A percentile compares a stretch with the other conserved stretches of the same genome.
phyloP scores from a whole-genome alignment of 2,329 filamentous ascomycete species.

The Monosporascus sp. region DNA sequence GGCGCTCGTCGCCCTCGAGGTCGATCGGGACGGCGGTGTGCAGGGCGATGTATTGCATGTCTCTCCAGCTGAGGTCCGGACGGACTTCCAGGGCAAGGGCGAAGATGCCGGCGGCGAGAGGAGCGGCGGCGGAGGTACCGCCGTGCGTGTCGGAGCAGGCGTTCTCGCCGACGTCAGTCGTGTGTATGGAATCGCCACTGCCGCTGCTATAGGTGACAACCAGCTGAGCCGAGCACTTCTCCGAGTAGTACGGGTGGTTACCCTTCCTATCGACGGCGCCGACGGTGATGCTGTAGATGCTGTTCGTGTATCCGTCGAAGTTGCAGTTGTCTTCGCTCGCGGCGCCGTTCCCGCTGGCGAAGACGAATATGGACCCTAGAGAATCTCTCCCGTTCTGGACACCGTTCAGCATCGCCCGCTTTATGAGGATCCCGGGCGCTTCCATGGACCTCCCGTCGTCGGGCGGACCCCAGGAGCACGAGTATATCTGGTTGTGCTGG shows the following conservation, averaged over 20 bases:
- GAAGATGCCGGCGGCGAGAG: constrained; percentile 86
- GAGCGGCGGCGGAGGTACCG: constrained; percentile 91
- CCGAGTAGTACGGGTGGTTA: constrained; percentile 90
- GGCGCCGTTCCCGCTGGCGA: constrained; percentile 93
- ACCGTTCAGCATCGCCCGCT: constrained; percentile 84
- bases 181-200: constrained; percentile 85
- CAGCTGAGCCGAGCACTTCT: constrained; percentile 90
- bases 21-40: constrained; percentile 79
- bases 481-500: constrained; percentile 93
- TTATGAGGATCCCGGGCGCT: constrained; percentile 81
- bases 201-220: constrained; percentile 97
- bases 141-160: constrained; percentile 78
- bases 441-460: constrained; percentile 96
- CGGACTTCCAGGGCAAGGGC: constrained; percentile 81
- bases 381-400: constrained; percentile 81
- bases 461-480: constrained; percentile 95
- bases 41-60: constrained; percentile 87
- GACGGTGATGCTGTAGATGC: constrained; percentile 97
- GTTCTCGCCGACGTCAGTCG: constrained; percentile 85
- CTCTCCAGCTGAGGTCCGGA: constrained; percentile 86
- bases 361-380: constrained; percentile 88
- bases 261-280: constrained; percentile 86
- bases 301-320: constrained; percentile 98
- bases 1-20: constrained; percentile 68
- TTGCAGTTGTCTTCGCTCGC: constrained; percentile 91